Evolutionary conservation across 2,329 filamentous ascomycete species (phyloP), one percentile per base, ranked within the genome.

Genomic region (Diaporthe citri): DNA sequence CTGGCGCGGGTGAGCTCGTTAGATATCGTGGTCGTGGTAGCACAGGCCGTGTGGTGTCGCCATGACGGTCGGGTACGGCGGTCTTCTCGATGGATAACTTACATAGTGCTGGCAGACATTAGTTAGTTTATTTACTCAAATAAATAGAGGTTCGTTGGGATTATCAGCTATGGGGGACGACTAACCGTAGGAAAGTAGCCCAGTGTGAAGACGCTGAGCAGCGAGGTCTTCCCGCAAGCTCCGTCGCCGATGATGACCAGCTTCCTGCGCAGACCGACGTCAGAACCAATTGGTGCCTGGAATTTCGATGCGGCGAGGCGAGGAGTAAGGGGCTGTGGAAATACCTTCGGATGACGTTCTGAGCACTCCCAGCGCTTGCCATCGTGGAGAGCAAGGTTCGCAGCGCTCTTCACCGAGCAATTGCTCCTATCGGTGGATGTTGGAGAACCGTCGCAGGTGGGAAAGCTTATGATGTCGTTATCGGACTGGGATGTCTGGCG

Each of bases 111-210:
- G 79, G 56, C 75, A 39, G 25, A 77, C 28, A 28, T 22, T 22
- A 71, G 80, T 85, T 78, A 82, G 81, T 78, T 78, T 78, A 77
- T 73, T 77, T 75, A 59, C 72, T 46, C 52, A 22, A 3, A 51
- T 31, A 71, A 67, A 20, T 76, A 64, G 55, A 69, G 43, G 70
- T 59, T 41, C 62, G 73, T 69, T 43, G 28, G 64, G 62, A 62
- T 59, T 64, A 59, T n/a, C 4, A 64, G 41, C 59, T 73, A 57
- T 72, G 22, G 74, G 60, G 62, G 48, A 72, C 74, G 57, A 91
- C 95, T 87, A 88, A 98, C 96, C 82, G 95, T 98, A 80, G 97
- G 97, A 81, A 98, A 99, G 86, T 98, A 98, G 75, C 97, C 97
- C 72, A 99, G 89, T 48, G 97, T 99, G 85, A 99, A 99, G 79